Evolutionary conservation across 2,329 filamentous ascomycete species (phyloP).

Genomic region (Colletotrichum kahawae): DNA sequence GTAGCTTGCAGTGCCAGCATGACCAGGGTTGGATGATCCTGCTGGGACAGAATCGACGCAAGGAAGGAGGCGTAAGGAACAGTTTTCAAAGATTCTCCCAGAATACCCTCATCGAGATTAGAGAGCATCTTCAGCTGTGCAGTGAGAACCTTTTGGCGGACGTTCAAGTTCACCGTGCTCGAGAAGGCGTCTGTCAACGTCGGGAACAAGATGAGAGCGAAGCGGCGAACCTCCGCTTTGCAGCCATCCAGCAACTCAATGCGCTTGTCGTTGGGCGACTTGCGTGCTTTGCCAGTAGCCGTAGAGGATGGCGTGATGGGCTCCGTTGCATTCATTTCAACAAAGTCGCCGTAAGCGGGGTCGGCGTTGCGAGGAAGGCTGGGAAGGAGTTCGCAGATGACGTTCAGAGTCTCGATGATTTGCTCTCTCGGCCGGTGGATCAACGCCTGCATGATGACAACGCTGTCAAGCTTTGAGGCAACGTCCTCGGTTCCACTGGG

Average conservation of each 20-base stretch:
- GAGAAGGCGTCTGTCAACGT: conserved; percentile 97
- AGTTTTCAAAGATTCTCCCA: conserved; percentile 82
- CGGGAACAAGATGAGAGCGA: conserved; percentile 90
- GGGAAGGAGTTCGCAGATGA: conserved; percentile 93
- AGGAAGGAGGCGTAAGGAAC: conserved; percentile 96
- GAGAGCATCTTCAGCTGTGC: conserved; percentile 99
- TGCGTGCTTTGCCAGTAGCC: conserved; percentile 45
- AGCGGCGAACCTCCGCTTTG: conserved; percentile 85
- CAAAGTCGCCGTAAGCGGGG: conserved; percentile 44
- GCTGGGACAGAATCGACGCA: conserved; percentile 92
- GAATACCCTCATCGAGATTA: conserved; percentile 84
- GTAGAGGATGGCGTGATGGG: conserved; percentile 45
- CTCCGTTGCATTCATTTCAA: conserved; percentile 47
- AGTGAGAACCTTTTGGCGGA: conserved; percentile 91
- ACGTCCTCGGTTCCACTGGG: conserved; percentile 79
- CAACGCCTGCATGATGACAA: conserved; percentile 97
- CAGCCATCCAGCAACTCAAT: conserved; percentile 83
- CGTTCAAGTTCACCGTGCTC: conserved; percentile 93
- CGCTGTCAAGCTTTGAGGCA: conserved; percentile 88
- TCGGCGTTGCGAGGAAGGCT: conserved; percentile 65
- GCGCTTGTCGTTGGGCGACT: conserved; percentile 77
- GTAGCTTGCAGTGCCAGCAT: conserved; percentile 88
- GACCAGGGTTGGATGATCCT: conserved; percentile 88
- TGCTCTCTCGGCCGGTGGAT: conserved; percentile 96
- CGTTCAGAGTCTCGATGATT: conserved; percentile 95